Percentiles rank a stretch among this genome's conserved stretches.
These are phyloP conservation scores for Dovyalis caffra DNA, from an alignment of 345 rosid species.

Conservation along the genomic window DNA sequence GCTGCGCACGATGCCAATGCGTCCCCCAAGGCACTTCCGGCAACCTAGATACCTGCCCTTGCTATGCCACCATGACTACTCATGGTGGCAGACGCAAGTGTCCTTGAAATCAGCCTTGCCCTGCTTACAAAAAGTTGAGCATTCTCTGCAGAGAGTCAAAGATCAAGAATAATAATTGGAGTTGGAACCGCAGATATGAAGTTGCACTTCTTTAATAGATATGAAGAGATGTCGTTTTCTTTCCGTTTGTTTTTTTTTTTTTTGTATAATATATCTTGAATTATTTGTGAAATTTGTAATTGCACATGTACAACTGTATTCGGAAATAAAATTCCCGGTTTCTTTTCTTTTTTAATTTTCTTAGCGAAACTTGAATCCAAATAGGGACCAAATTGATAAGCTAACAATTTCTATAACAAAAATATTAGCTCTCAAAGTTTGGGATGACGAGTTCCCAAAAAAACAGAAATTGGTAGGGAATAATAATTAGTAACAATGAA, in stretches of 20 bases:
- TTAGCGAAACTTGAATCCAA: background rate
- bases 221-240: too few species aligned
- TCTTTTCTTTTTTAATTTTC: background rate
- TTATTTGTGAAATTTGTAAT: background rate
- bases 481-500: too few species aligned
- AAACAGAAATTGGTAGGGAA: too few species aligned
- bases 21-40: slow-evolving; percentile 37
- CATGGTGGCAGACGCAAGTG: slow-evolving; percentile 35
- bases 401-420: too few species aligned
- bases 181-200: background rate
- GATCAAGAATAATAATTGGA: background rate
- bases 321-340: background rate
- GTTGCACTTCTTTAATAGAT: background rate
- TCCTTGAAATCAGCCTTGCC: background rate
- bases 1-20: slow-evolving; percentile 29
- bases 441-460: too few species aligned
- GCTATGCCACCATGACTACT: slow-evolving; percentile 31
- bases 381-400: too few species aligned
- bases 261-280: background rate
- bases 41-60: slow-evolving; percentile 24
- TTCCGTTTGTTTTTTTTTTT: background rate
- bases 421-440: too few species aligned
- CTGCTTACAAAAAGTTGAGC: background rate
- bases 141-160: background rate
- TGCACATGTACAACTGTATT: too few species aligned